Conservation (phyloP, 1,139 yeast genomes). For the Wickerhamomyces sp. region DNA sequence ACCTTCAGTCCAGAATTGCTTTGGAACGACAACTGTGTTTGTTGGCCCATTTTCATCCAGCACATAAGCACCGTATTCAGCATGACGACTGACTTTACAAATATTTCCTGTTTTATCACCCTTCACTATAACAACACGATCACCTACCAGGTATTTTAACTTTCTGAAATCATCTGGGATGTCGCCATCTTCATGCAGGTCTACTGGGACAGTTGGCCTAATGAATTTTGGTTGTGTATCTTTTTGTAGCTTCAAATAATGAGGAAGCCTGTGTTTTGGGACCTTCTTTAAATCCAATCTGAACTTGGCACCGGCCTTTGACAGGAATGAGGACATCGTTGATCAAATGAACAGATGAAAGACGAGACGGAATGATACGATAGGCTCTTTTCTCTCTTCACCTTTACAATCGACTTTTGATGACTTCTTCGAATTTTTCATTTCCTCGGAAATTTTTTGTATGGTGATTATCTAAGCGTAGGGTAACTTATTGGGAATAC, state of each 20-base stretch:
- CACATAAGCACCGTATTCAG: constrained; percentile 45
- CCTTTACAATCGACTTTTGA: background rate
- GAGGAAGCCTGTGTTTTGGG: constrained; percentile 26
- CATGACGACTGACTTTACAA: constrained; percentile 47
- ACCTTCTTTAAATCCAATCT: constrained; percentile 20
- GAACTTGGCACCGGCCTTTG: constrained; percentile 24
- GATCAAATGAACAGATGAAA: too few species aligned
- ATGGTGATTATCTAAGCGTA: background rate
- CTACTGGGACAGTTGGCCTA: constrained; percentile 26
- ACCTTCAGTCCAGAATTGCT: constrained; percentile 66
- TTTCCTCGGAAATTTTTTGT: background rate
- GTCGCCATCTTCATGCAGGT: constrained; percentile 32
- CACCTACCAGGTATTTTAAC: constrained; percentile 56
- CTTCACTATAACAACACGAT: constrained; percentile 56
- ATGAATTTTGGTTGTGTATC: constrained; percentile 30
- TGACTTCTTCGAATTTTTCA: background rate
- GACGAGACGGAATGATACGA: too few species aligned
- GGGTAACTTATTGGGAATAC: background rate
- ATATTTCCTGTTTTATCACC: constrained; percentile 74
- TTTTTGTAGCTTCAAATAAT: constrained; percentile 24
- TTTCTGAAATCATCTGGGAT: constrained; percentile 36
- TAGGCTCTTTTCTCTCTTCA: too few species aligned
- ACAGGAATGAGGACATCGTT: constrained; percentile 19
- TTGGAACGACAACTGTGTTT: constrained; percentile 54
- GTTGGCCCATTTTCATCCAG: constrained; percentile 56